Conservation (phyloP, 306 rosid genomes). For the Glycine soja region DNA sequence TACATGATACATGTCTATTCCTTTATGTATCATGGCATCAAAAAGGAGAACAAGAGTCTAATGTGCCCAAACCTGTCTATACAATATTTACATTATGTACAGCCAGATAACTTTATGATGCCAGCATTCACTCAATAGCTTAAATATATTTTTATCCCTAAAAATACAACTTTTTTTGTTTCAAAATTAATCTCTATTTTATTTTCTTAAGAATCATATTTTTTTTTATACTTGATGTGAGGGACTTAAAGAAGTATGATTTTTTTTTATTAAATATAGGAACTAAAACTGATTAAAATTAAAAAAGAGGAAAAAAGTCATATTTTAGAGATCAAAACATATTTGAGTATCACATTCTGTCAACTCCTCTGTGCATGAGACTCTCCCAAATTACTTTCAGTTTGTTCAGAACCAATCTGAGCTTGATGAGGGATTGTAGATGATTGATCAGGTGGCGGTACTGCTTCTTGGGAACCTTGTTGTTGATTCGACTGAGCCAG, state of each 20-base stretch:
- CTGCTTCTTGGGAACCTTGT: conserved; percentile 28
- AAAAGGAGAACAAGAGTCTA: conserved; percentile 34
- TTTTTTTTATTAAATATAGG: background rate
- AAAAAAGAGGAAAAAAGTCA: background rate
- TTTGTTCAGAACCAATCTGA: conserved; percentile 47
- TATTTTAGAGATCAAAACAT: conserved; percentile 20
- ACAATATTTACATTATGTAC: conserved; percentile 39
- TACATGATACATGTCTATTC: conserved; percentile 7
- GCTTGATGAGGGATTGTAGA: conserved; percentile 43
- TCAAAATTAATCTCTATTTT: background rate
- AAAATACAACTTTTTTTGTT: background rate
- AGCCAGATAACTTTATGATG: background rate
- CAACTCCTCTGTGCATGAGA: conserved; percentile 44
- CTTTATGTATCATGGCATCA: conserved; percentile 21
- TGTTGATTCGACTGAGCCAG: conserved; percentile 49
- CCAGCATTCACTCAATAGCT: background rate
- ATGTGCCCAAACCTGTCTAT: conserved; percentile 37
- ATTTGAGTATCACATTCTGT: background rate
- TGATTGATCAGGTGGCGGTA: conserved; percentile 43
- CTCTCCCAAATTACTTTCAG: conserved; percentile 44
- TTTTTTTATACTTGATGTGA: background rate
- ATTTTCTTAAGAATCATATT: background rate
- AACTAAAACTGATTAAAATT: background rate
- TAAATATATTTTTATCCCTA: background rate
- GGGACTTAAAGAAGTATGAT: background rate